These are phyloP conservation scores for Blastobotrys persicus DNA, from an alignment of 1,139 yeast species.

Conservation along the genomic window DNA sequence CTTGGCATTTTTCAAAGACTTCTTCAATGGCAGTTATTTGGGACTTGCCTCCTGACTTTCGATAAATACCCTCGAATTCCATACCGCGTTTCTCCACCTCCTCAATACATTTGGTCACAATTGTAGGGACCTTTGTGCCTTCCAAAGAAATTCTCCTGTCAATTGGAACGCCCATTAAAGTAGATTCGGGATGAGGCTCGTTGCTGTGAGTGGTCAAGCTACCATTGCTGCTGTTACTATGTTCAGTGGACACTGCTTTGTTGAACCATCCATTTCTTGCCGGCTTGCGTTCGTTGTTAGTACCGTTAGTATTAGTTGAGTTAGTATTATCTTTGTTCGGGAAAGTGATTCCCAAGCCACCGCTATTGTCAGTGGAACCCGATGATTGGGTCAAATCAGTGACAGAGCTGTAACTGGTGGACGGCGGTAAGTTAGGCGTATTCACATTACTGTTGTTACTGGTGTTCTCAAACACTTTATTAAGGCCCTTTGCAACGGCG, in stretches of 20 bases:
- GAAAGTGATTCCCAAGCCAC: conserved; percentile 24
- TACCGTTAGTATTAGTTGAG: conserved; percentile 2
- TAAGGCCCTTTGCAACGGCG: conserved; percentile 40
- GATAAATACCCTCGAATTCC: conserved; percentile 78
- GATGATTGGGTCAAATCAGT: conserved; percentile 19
- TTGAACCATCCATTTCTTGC: conserved; percentile 19
- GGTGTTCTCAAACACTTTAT: conserved; percentile 36
- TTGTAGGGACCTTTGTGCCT: conserved; percentile 59
- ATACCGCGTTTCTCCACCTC: conserved; percentile 77
- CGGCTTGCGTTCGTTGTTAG: conserved; percentile 10
- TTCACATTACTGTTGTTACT: conserved; percentile 12
- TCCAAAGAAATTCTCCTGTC: conserved; percentile 50
- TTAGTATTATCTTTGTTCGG: conserved; percentile 14
- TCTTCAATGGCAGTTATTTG: conserved; percentile 56
- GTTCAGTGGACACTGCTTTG: conserved; percentile 10
- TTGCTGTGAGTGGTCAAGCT: background rate
- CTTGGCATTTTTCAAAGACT: conserved; percentile 39
- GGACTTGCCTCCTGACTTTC: conserved; percentile 86
- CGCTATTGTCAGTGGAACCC: conserved; percentile 15
- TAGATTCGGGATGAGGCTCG: conserved; percentile 8
- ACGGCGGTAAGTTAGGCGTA: background rate
- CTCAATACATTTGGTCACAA: conserved; percentile 68
- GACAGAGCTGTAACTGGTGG: conserved; percentile 19
- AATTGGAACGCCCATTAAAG: conserved; percentile 30
- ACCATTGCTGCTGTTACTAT: conserved; percentile 13